Percentiles rank a stretch among this genome's conserved stretches.
Conservation (phyloP, 768 basidiomycete genomes). For the Suillus weaverae region DNA sequence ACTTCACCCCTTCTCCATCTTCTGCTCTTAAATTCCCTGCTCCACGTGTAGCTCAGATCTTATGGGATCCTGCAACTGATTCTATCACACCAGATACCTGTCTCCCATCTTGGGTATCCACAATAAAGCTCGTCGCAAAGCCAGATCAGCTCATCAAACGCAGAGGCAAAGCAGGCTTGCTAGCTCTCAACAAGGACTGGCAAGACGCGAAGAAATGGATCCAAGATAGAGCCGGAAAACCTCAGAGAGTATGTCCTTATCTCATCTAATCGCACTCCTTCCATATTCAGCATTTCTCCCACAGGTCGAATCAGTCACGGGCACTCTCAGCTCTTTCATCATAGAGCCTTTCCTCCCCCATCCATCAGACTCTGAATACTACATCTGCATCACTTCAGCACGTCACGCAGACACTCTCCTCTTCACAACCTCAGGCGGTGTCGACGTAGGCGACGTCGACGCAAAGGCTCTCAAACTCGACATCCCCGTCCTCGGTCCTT, state of each 20-base stretch:
- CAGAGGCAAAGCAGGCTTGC: constrained; percentile 95
- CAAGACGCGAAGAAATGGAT: constrained; percentile 88
- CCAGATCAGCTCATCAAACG: constrained; percentile 99
- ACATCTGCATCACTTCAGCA: constrained; percentile 95
- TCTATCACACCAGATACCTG: constrained; percentile 56
- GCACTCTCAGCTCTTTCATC: constrained; percentile 86
- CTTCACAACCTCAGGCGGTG: constrained; percentile 98
- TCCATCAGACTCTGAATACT: constrained; percentile 91
- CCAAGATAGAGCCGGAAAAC: constrained; percentile 83
- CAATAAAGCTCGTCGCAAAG: constrained; percentile 88
- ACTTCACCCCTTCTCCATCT: constrained; percentile 46
- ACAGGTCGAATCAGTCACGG: constrained; percentile 64
- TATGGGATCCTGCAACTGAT: constrained; percentile 75
- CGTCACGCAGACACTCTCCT: constrained; percentile 95
- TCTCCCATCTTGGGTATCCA: constrained; percentile 81
- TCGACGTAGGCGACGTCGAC: constrained; percentile 98
- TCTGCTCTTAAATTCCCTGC: constrained; percentile 53
- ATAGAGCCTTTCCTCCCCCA: constrained; percentile 99
- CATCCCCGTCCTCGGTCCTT: constrained; percentile 68
- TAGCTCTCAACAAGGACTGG: constrained; percentile 93
- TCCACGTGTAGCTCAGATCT: constrained; percentile 82
- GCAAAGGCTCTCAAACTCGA: constrained; percentile 91
- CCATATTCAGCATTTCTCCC: constrained; percentile 7
- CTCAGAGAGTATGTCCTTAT: constrained; percentile 67
- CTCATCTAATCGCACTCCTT: constrained; percentile 10